Evolutionary conservation across 768 basidiomycete genomes (phyloP), one percentile per base, ranked within the genome.

Genomic region (Leccinum boreale): DNA sequence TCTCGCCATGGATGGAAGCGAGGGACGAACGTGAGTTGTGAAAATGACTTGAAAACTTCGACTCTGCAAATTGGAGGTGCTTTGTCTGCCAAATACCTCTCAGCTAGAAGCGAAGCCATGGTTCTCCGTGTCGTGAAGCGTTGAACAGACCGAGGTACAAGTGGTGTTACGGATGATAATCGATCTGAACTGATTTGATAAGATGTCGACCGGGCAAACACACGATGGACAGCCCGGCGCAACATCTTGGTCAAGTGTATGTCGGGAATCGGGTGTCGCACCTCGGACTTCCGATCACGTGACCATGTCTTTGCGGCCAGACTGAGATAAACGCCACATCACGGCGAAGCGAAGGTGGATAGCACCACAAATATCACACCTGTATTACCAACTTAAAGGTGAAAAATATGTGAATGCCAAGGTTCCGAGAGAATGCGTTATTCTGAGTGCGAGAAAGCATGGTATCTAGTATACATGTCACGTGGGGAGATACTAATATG

Each of bases 11-110:
- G 6, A 46, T 52, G 35, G 26, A 58, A 17, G 62, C 53, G 10
- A 19, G 35, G 3, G 36, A 64, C 67, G 33, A 52, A 87, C 88
- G 81, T 87, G 50, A 91, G 74, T 59, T 81, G 86, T n/a, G 73
- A 73, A 66, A 93, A 94, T 1, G 87, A 81, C 54, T 84, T 81
- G 42, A 76, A 80, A 39, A 91, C 81, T 49, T 87, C 80, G 53
- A 94, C 76, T 55, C 83, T 78, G 70, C 90, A 92, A 54, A 91
- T 73, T 15, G 92, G 92, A n/a, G 89, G 81, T 12, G 78, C 71
- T n/a, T 77, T 78, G 75, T 94, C 92, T 35, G 91, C 87, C 45
- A 90, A 74, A 72, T 87, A 93, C 45, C 84, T 82, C 63, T 89
- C 87, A 12, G 77, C 56, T 29, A 73, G 58, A 45, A 73, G 65